phyloP scores from a whole-genome alignment of 179 eudicot species.

The Heliamphora pulchella region DNA sequence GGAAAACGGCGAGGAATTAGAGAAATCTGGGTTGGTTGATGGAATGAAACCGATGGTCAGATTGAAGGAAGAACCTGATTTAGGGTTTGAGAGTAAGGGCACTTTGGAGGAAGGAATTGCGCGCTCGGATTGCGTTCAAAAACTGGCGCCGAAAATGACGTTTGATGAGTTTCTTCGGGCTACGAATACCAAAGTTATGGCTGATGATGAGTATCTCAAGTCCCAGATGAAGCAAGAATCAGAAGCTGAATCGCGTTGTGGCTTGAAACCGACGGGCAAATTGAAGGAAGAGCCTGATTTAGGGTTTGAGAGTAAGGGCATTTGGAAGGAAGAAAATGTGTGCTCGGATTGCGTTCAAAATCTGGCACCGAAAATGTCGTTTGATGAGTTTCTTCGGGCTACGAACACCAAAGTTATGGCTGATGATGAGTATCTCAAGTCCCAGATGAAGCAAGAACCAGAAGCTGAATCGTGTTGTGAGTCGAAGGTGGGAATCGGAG shows the following conservation, averaged over 20 bases:
- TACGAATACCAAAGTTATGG: conserved; percentile 11
- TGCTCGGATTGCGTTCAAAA: not conserved
- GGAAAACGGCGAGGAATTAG: not conserved
- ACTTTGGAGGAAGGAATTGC: not conserved
- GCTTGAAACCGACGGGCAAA: not conserved
- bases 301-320: conserved; percentile 2
- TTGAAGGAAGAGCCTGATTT: conserved; percentile 16
- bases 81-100: not conserved
- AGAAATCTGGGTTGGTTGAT: not conserved
- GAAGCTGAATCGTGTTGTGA: not conserved
- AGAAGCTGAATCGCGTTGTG: not conserved
- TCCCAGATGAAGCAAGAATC: conserved; percentile 9
- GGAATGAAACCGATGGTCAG: not conserved
- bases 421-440: conserved; percentile 9
- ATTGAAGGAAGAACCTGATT: conserved; percentile 14
- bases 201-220: conserved; percentile 12
- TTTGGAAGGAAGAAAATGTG: conserved; percentile 6
- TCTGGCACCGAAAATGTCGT: not conserved
- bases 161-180: conserved; percentile 17
- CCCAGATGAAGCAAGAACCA: conserved; percentile 11
- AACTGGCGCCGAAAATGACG: not conserved
- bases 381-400: conserved; percentile 16
- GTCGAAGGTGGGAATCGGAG: not conserved
- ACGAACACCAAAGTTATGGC: conserved; percentile 12
- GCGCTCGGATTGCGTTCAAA: not conserved